Evolutionary conservation across 2,329 filamentous ascomycete species (phyloP), one percentile per base, ranked within the genome.

Genomic region (Claviceps capensis): DNA sequence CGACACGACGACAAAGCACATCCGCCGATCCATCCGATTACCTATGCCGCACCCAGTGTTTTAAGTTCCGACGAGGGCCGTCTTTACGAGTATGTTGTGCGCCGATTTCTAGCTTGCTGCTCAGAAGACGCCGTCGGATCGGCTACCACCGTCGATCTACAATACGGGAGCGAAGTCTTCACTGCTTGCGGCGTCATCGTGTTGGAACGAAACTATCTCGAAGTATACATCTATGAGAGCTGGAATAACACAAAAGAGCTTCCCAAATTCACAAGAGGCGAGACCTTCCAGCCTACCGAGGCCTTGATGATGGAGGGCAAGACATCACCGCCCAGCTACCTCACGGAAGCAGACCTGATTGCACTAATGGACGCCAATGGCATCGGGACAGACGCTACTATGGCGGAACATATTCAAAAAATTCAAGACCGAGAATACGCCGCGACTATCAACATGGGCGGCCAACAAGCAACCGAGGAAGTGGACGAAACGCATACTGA

Each of bases 301-400:
- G 91, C 89, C 4, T 82, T 85, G 60, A 88, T 98, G 69, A 83
- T 80, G 1, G 89, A 97, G 60, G 91, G 93, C n/a, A 86, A 94
- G 67, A 98, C 93, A 0, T 79, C 77, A 1, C 75, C 90, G 13
- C 93, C 93, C 0, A 80, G 77, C 22, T 96, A 95, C 64, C 75
- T 98, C 34, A 97, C 93, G 0, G 93, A 98, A 65, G 90, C 93
- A 0, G 93, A 98, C 64, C 75, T 98, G 26, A 95, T 98, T 63
- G 86, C 85, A 3, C 77, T 98, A 11, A 98, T 98, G 93, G 93
- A 98, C 69, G 90, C 88, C 45, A 98, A 98, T 64, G 93, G 93
- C 2, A 98, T 98, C 57, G 93, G 93, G 13, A 98, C 93, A 9
- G 93, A 98, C 70, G 93, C 93, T 6, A 98, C 93, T 1, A 98